Percentiles rank a stretch among this genome's conserved stretches.
These are phyloP conservation scores for Yarrowia keelungensis DNA, from an alignment of 805 yeast genomes.

Conservation along the genomic window DNA sequence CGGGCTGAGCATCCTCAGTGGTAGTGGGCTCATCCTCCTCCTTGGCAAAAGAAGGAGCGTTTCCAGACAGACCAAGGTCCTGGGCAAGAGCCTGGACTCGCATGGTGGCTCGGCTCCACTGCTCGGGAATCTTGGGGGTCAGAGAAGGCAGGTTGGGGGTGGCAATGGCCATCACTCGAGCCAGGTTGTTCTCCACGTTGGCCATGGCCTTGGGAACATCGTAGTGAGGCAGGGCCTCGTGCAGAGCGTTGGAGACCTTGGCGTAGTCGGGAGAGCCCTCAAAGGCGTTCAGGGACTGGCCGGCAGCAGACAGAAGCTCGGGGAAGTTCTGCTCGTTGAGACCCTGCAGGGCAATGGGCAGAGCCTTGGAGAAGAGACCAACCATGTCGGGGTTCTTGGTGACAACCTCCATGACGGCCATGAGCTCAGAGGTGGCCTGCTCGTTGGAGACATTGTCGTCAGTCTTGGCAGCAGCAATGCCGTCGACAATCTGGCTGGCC, in stretches of 20 bases:
- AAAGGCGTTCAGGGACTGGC: conserved; percentile 18
- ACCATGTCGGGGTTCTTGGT: conserved; percentile 31
- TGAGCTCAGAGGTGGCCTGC: conserved; percentile 36
- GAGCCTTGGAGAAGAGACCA: conserved; percentile 34
- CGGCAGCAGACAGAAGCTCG: conserved; percentile 34
- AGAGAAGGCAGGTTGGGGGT: conserved; percentile 22
- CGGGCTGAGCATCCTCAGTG: conserved; percentile 15
- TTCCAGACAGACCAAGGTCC: conserved; percentile 19
- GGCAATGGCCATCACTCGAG: conserved; percentile 1
- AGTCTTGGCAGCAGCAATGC: conserved; percentile 36
- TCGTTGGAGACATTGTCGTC: conserved; percentile 28
- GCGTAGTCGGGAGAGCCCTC: conserved; percentile 38
- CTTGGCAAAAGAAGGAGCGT: conserved; percentile 22
- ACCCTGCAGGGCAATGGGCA: conserved; percentile 25
- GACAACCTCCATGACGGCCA: conserved; percentile 20
- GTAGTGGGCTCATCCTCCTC: not conserved
- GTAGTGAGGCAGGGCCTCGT: conserved; percentile 26
- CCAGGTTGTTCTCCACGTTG: conserved; percentile 20
- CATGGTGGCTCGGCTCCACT: conserved; percentile 33
- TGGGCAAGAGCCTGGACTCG: conserved; percentile 14
- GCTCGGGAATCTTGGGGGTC: conserved; percentile 13
- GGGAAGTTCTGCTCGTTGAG: conserved; percentile 20
- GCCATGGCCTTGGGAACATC: conserved; percentile 20
- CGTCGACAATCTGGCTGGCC: conserved; percentile 23
- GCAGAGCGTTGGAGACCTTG: conserved; percentile 16